Conservation (phyloP, 1,284 basidiomycete genomes). For the Ustilago xerochloae region DNA sequence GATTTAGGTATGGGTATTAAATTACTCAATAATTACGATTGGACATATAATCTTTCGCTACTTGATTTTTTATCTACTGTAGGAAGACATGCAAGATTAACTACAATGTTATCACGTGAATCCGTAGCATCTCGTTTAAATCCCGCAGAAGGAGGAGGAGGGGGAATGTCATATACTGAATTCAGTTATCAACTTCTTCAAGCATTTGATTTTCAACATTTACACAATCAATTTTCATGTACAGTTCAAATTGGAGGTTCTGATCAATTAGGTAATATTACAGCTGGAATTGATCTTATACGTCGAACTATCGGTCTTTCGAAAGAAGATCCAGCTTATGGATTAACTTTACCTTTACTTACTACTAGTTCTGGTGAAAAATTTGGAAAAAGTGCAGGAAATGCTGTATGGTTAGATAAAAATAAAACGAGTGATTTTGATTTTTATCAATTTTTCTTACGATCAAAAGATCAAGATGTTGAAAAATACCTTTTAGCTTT, state of each 20-base stretch:
- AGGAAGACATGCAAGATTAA: conserved; percentile 84
- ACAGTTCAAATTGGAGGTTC: conserved; percentile 92
- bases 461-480: conserved; percentile 84
- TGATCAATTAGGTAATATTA: conserved; percentile 99
- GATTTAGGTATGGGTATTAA: conserved; percentile 23
- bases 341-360: conserved; percentile 91
- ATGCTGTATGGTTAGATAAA: conserved; percentile 81
- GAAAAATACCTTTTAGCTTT: conserved; percentile 83
- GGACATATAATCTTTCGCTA: conserved; percentile 80
- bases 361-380: conserved; percentile 90
- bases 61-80: conserved; percentile 86
- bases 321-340: conserved; percentile 74
- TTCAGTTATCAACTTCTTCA: conserved; percentile 97
- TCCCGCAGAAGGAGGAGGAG: conserved; percentile 62
- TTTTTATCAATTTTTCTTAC: conserved; percentile 83
- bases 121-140: conserved; percentile 75
- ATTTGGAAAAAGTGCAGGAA: conserved; percentile 96
- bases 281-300: conserved; percentile 90
- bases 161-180: conserved; percentile 92
- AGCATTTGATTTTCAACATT: conserved; percentile 89
- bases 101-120: conserved; percentile 89
- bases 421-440: conserved; percentile 49
- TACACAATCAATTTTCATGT: conserved; percentile 78
- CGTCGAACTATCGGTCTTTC: conserved; percentile 70
- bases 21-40: conserved; percentile 82